Base-by-base conservation (phyloP, 805 yeast species). In the Candida sanyiensis region DNA sequence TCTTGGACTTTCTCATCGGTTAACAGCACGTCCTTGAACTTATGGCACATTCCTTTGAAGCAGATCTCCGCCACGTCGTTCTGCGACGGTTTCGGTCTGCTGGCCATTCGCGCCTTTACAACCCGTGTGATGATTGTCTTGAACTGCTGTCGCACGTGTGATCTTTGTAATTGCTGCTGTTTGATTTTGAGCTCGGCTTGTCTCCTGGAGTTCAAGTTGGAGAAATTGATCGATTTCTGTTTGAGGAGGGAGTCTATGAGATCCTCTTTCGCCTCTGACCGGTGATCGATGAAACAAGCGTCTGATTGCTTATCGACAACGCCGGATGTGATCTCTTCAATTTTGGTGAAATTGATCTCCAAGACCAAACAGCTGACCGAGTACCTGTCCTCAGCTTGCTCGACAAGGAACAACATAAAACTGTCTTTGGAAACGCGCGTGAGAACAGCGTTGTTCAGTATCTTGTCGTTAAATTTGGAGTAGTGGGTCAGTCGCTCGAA, bases 51-150 rank as follows among this genome's bases (percentile, higher is more conserved):
- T 3, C 51, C 52, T 28, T 42, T 47, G 34, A 40, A 45, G 21
- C 58, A 50, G 8, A 53, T 43, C 17, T 54, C 58, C 2, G 51
- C 56, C 2, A 52, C 48, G 30, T 54, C 57, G 8, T 26, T 40
- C 31, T 53, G 56, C 2, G 38, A 12, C 0, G 44, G 34, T 26
- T 43, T 47, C 3, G 48, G 37, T 12, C 33, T 40, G 2, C 38
- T 40, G 6, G 24, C 34, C 50, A 51, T 40, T 26, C 41, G 33
- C 12, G 8, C 28, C 17, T 43, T 47, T 2, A 54, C 48, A 27
- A 44, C 47, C 17, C 22, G 29, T 6, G 49, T 39, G 3, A 53
- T 46, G 3, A 53, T 35, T 16, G 21, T 41, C 25, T 42, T 43
- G 26, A 52, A 49, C 21, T 39, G 37, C 26, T 47, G 51, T 21